Evolutionary conservation across 2,329 filamentous ascomycete species (phyloP).

Genomic region (Exophiala phaeomuriformis): DNA sequence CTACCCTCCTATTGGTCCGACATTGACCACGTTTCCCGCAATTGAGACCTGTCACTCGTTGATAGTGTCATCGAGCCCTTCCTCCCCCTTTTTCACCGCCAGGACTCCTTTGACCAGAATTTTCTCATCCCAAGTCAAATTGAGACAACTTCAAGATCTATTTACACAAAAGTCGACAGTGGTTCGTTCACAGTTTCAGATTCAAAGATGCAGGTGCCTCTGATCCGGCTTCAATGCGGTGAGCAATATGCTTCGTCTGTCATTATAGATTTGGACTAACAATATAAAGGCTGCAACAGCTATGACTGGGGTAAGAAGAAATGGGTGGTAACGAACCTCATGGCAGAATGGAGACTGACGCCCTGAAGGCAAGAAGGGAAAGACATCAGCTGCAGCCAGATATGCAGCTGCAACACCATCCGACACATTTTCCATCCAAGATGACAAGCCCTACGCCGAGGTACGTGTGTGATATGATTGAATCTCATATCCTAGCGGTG

Average conservation of each 20-base stretch:
- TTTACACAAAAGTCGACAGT: neutral
- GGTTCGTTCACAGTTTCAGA: too few species aligned
- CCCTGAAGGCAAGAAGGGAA: constrained; percentile 70
- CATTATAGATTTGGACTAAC: constrained; percentile 19
- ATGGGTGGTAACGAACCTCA: neutral
- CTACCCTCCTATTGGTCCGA: neutral
- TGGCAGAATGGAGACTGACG: neutral
- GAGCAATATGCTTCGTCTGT: constrained; percentile 24
- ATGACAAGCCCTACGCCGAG: constrained; percentile 91
- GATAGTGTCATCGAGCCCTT: constrained; percentile 8
- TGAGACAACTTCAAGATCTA: too few species aligned
- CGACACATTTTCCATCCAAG: constrained; percentile 66
- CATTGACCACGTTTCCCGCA: constrained; percentile 6
- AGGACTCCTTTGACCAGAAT: constrained; percentile 2
- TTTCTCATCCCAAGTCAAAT: neutral
- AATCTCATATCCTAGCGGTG: neutral
- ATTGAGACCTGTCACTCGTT: constrained; percentile 2
- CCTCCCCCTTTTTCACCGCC: constrained; percentile 14
- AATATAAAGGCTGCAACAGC: constrained; percentile 72
- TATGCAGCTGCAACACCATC: constrained; percentile 80
- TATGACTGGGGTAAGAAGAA: constrained; percentile 77
- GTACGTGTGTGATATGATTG: constrained; percentile 41
- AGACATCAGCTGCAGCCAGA: constrained; percentile 76
- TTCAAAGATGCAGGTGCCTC: constrained; percentile 63
- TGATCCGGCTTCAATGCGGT: constrained; percentile 67